Conservation (phyloP, 2,329 filamentous ascomycete genomes). For the Penicillium rolfsii region DNA sequence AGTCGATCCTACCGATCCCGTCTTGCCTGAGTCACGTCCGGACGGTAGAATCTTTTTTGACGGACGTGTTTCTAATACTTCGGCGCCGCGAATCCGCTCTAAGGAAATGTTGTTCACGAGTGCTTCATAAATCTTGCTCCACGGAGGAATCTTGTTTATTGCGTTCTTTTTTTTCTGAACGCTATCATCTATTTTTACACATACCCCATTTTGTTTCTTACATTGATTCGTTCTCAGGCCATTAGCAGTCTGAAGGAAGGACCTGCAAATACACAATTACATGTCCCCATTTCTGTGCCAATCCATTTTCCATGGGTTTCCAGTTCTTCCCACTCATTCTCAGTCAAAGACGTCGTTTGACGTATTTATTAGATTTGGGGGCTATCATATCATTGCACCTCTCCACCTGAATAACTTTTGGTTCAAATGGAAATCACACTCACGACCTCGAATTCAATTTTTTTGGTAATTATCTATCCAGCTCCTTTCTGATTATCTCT, state of each 20-base stretch:
- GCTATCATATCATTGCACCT: too few relatives aligned
- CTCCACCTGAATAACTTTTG: too few relatives aligned
- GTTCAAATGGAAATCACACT: too few relatives aligned
- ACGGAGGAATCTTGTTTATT: not conserved
- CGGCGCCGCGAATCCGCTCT: conserved; percentile 10
- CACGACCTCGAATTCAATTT: too few relatives aligned
- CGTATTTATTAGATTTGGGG: too few relatives aligned
- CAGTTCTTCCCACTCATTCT: too few relatives aligned
- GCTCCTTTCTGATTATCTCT: too few relatives aligned
- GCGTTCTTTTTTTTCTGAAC: not conserved
- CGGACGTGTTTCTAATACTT: conserved; percentile 23
- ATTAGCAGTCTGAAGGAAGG: not conserved
- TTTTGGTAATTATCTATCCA: too few relatives aligned
- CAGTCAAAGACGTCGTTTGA: too few relatives aligned
- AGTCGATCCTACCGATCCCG: not conserved
- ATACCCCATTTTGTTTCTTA: conserved; percentile 10
- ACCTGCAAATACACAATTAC: not conserved
- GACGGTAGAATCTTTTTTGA: conserved; percentile 14
- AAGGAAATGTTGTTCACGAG: conserved; percentile 11
- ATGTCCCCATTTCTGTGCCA: too few relatives aligned
- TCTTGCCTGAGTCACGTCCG: conserved; percentile 1
- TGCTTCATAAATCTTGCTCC: not conserved
- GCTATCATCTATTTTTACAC: not conserved
- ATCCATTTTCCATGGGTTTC: too few relatives aligned
- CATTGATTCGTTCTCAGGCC: not conserved